Evolutionary conservation across 2,329 filamentous ascomycete genomes (phyloP), one percentile per base, ranked within the genome.

Genomic region (Trematosphaeria pertusa): DNA sequence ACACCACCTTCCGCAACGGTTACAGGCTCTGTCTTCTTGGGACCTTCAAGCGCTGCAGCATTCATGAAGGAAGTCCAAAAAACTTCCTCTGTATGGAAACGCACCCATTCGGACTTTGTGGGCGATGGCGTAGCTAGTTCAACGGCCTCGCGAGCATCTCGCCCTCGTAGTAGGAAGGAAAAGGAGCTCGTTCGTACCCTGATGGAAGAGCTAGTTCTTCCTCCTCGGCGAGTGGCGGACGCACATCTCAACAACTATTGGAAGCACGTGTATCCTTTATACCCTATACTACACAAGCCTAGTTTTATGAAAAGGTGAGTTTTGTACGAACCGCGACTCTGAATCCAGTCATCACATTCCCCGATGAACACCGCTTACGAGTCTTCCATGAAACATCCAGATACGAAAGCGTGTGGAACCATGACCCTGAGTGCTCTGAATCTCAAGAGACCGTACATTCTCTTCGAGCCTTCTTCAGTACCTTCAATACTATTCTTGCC

Each of bases 401-500:
- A n/a, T n/a, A 50, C 26, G 18, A 34, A 15, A 31, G 18, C 17
- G 15, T 48, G 14, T 48, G 38, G 38, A 32, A 24, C 19, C 15
- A 37, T 19, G 20, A 43, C 14, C 12, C 38, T 8, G 14, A 34
- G 3, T 20, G n/a, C 5, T 28, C 14, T 12, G 11, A 37, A 12
- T 17, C 22, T 11, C 14, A 12, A 8, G 37, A 50, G 12, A 35
- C 30, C 9, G 41, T 42, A 20, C 22, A 41, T 6, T 44, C 46
- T 8, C 17, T 45, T 12, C 30, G 37, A 6, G 33, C 30, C 4
- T 60, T 59, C 35, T 44, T 56, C 22, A 47, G 46, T 35, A 41
- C 50, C 17, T 48, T 62, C 15, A 65, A 64, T 30, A 31, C 54
- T 19, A 51, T 63, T 6, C 58, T 65, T 44, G 61, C 62, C 3